phyloP scores from a whole-genome alignment of 306 rosid genomes.

The Medicago truncatula region DNA sequence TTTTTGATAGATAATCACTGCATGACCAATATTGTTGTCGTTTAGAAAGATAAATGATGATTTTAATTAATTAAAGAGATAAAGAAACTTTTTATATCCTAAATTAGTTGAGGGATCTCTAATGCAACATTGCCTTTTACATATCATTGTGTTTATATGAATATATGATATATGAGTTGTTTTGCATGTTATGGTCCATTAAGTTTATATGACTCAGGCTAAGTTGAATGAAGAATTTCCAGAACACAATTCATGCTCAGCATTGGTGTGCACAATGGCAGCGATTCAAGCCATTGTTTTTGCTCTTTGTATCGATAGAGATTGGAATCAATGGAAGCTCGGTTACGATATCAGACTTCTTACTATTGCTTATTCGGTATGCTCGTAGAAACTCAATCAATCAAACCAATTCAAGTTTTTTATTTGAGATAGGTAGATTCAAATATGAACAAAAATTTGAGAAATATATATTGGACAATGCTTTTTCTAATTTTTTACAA shows the following conservation, averaged over 20 bases:
- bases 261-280: conserved; percentile 6
- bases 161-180: neutral
- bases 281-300: neutral
- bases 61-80: too few relatives aligned
- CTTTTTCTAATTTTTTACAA: too few relatives aligned
- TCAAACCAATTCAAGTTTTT: neutral
- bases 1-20: neutral
- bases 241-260: conserved; percentile 7
- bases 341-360: conserved; percentile 38
- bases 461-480: too few relatives aligned
- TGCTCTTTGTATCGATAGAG: conserved; percentile 26
- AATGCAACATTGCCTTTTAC: neutral
- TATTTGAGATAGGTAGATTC: too few relatives aligned
- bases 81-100: neutral
- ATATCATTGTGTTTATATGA: too few relatives aligned
- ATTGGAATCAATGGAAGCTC: conserved; percentile 10
- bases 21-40: too few relatives aligned
- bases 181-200: neutral
- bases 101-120: neutral
- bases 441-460: too few relatives aligned
- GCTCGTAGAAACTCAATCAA: neutral
- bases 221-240: conserved; percentile 10
- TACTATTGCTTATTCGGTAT: conserved; percentile 36
- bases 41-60: too few relatives aligned
- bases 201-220: neutral